Percentiles rank a stretch among this genome's conserved stretches.
These are phyloP conservation scores for Nicotiana tabacum DNA, from an alignment of 257 asterid species.

Conservation along the genomic window DNA sequence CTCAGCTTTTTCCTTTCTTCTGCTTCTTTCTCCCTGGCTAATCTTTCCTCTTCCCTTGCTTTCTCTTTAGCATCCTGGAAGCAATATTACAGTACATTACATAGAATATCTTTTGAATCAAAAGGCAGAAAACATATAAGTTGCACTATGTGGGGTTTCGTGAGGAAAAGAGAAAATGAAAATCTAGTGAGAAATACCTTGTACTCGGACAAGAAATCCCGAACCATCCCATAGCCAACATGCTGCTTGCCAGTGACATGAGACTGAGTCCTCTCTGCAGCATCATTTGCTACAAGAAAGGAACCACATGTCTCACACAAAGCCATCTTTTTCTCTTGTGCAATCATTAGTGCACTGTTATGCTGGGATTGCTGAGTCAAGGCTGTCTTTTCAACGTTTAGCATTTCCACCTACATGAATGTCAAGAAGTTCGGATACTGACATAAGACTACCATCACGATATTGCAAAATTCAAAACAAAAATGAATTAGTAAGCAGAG, in stretches of 20 bases:
- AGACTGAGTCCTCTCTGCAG: conserved; percentile 94
- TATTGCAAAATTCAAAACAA: background rate
- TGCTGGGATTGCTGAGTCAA: conserved; percentile 79
- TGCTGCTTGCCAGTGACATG: conserved; percentile 98
- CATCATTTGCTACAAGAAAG: conserved; percentile 94
- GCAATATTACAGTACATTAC: conserved; percentile 16
- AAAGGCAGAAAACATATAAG: background rate
- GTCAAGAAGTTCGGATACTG: background rate
- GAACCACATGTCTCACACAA: conserved; percentile 97
- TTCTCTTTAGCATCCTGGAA: conserved; percentile 77
- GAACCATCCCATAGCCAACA: conserved; percentile 89
- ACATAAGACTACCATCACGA: background rate
- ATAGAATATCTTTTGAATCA: background rate
- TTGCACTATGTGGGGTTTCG: background rate
- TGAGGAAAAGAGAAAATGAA: background rate
- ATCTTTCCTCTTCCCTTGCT: conserved; percentile 75
- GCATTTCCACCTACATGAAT: conserved; percentile 70
- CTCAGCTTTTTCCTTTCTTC: conserved; percentile 72
- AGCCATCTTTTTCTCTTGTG: conserved; percentile 98
- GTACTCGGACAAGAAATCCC: conserved; percentile 69
- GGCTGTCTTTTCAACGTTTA: conserved; percentile 65
- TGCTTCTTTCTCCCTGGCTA: conserved; percentile 80
- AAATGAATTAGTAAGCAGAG: background rate
- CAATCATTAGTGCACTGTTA: conserved; percentile 68
- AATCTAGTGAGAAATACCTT: conserved; percentile 22